Conservation (phyloP, 2,329 filamentous ascomycete genomes). For the Rhynchosporium graminicola region DNA sequence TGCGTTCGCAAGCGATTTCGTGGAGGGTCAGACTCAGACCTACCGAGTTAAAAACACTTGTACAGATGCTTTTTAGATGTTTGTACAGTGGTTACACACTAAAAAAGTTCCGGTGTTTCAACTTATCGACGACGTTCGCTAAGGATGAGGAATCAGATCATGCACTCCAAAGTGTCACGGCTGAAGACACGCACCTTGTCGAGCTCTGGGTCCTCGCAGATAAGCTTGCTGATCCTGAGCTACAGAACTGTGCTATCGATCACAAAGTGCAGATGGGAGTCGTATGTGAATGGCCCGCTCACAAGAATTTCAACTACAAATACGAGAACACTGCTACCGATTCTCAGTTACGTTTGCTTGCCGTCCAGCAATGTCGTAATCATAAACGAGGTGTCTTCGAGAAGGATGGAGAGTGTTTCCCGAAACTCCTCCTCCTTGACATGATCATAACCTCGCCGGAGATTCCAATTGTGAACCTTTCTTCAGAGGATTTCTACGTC, state of each 20-base stretch:
- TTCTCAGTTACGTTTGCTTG: background rate
- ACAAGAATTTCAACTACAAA: background rate
- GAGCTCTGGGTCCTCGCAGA: background rate
- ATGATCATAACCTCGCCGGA: too few relatives aligned
- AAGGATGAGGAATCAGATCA: too few relatives aligned
- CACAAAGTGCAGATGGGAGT: background rate
- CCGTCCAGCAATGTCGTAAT: background rate
- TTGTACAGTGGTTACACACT: conserved; percentile 8
- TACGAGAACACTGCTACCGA: background rate
- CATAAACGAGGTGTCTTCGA: too few relatives aligned
- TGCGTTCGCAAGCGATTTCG: conserved; percentile 20
- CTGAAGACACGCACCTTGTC: background rate
- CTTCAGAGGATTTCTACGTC: too few relatives aligned
- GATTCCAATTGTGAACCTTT: too few relatives aligned
- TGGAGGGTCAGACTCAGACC: conserved; percentile 23
- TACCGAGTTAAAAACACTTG: conserved; percentile 14
- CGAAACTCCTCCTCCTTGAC: too few relatives aligned
- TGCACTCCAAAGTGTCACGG: too few relatives aligned
- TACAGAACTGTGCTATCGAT: background rate
- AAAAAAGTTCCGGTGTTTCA: background rate
- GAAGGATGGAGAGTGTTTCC: too few relatives aligned
- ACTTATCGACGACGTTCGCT: background rate
- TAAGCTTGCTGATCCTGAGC: background rate
- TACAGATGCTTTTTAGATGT: background rate
- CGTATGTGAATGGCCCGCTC: too few relatives aligned